A percentile compares a stretch with the other conserved stretches of the same genome.
These are phyloP conservation scores for Crithidia fasciculata DNA, from an alignment of 208 protist species.

Conservation along the genomic window DNA sequence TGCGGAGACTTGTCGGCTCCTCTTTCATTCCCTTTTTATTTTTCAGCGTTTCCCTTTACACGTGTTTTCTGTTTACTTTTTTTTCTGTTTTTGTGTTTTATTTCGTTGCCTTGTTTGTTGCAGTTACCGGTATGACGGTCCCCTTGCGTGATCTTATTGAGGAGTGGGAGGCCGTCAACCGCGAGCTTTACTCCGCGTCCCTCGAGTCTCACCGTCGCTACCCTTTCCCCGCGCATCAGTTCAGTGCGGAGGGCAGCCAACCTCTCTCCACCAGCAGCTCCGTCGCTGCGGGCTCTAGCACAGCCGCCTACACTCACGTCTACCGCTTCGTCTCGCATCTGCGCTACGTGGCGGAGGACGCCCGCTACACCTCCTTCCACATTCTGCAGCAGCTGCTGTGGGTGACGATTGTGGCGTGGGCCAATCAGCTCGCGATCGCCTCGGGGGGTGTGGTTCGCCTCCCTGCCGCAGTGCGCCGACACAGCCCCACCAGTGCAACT, in stretches of 20 bases:
- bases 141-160: constrained; percentile 20
- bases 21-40: not conserved
- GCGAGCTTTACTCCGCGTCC: constrained; percentile 20
- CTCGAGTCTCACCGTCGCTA: constrained; percentile 31
- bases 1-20: not conserved
- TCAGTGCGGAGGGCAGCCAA: not conserved
- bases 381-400: constrained; percentile 42
- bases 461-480: constrained; percentile 9
- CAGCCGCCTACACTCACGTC: constrained; percentile 22
- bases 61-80: not conserved
- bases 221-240: constrained; percentile 19
- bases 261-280: not conserved
- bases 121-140: constrained; percentile 11
- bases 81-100: not conserved
- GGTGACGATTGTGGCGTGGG: constrained; percentile 56
- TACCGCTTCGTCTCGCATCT: constrained; percentile 28
- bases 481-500: not conserved
- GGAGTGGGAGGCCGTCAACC: constrained; percentile 38
- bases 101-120: not conserved
- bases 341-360: constrained; percentile 36
- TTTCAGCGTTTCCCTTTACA: not conserved
- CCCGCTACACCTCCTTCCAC: constrained; percentile 37
- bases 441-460: constrained; percentile 38
- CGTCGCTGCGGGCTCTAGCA: constrained; percentile 20
- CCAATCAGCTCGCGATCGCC: constrained; percentile 48